A percentile compares a stretch with the other conserved stretches of the same genome.
Conservation (phyloP, 2,329 filamentous ascomycete species). For the Trichophyton rubrum region DNA sequence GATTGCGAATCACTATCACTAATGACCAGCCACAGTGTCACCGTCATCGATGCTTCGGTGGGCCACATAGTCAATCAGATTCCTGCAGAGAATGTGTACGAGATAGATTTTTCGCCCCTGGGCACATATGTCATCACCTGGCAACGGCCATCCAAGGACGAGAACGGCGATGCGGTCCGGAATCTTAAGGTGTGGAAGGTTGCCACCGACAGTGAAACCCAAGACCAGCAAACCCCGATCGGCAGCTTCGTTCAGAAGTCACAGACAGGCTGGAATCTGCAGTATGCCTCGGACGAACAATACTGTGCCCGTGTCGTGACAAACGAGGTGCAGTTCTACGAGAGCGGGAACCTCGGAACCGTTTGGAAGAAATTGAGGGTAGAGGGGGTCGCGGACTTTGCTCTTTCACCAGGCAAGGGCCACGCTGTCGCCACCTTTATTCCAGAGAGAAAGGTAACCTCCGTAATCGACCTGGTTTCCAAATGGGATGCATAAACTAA, state of each 20-base stretch:
- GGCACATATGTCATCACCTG: conserved; percentile 93
- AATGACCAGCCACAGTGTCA: conserved; percentile 44
- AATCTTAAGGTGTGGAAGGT: conserved; percentile 96
- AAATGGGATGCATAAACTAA: conserved; percentile 11
- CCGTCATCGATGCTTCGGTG: conserved; percentile 66
- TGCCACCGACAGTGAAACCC: conserved; percentile 37
- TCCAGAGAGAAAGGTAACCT: conserved; percentile 74
- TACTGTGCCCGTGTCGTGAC: conserved; percentile 88
- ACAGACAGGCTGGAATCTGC: conserved; percentile 91
- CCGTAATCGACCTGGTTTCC: neutral
- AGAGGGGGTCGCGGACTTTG: conserved; percentile 82
- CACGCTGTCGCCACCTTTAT: conserved; percentile 90
- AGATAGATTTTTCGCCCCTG: conserved; percentile 83
- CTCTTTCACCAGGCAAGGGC: conserved; percentile 76
- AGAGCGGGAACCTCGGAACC: conserved; percentile 69
- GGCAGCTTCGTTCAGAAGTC: conserved; percentile 92
- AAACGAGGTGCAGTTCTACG: conserved; percentile 96
- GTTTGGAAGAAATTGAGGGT: conserved; percentile 94
- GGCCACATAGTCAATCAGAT: conserved; percentile 65
- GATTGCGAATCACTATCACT: neutral
- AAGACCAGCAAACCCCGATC: conserved; percentile 56
- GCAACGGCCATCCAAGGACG: conserved; percentile 88
- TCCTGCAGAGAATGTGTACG: conserved; percentile 72
- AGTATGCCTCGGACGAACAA: conserved; percentile 88
- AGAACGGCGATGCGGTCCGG: conserved; percentile 82